Conservation (phyloP, 345 rosid genomes). For the Citrus inodora region DNA sequence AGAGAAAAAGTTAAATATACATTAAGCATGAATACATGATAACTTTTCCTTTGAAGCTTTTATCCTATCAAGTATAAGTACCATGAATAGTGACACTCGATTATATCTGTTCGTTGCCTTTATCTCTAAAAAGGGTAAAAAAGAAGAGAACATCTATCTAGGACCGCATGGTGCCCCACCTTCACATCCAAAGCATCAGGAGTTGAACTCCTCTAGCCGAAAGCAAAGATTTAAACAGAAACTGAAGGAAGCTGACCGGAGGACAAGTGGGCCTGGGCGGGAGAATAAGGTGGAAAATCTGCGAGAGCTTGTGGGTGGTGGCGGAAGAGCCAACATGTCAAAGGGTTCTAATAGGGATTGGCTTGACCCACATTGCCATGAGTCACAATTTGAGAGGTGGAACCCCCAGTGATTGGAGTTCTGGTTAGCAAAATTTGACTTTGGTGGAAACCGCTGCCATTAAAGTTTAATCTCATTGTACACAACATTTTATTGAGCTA, state of each 20-base stretch:
- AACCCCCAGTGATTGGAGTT: constrained; percentile 33
- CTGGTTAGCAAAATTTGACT: background rate
- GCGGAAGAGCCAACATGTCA: constrained; percentile 41
- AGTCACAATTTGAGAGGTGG: constrained; percentile 74
- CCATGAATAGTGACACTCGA: no score
- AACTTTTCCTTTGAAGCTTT: background rate
- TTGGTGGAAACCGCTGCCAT: background rate
- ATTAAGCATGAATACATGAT: no score
- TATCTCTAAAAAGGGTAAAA: constrained; percentile 33
- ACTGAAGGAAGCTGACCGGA: constrained; percentile 82
- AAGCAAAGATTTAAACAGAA: constrained; percentile 85
- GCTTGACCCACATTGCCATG: constrained; percentile 94
- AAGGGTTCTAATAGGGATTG: constrained; percentile 69
- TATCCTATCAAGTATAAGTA: background rate
- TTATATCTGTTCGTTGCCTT: background rate
- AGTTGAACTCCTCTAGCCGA: constrained; percentile 47
- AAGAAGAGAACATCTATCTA: constrained; percentile 76
- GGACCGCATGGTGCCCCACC: constrained; percentile 97
- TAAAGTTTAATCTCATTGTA: constrained; percentile 13
- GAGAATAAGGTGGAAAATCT: constrained; percentile 84
- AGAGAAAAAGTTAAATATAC: no score
- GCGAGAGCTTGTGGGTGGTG: constrained; percentile 63
- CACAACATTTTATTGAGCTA: constrained; percentile 11
- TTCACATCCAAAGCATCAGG: constrained; percentile 63
- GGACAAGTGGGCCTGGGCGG: constrained; percentile 55